phyloP scores from a whole-genome alignment of 306 rosid species.

The Trifolium fragiferum region DNA sequence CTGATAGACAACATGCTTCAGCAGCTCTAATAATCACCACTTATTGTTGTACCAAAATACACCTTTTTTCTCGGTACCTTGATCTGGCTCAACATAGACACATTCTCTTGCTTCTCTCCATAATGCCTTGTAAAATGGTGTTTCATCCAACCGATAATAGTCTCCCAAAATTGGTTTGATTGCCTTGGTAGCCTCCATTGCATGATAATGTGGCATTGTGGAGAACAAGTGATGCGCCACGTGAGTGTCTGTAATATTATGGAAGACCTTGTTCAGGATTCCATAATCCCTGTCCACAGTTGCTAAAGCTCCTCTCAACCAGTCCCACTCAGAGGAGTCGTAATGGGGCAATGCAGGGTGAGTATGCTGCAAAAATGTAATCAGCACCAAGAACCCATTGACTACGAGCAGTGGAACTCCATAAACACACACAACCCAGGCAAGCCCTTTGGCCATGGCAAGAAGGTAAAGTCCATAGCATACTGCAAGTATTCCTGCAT shows the following conservation, averaged over 20 bases:
- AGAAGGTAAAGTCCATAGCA: constrained; percentile 64
- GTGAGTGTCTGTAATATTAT: constrained; percentile 93
- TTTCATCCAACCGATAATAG: constrained; percentile 74
- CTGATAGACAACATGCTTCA: constrained; percentile 26
- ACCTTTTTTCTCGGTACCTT: constrained; percentile 55
- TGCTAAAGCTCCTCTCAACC: constrained; percentile 93
- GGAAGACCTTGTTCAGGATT: constrained; percentile 88
- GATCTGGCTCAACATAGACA: constrained; percentile 80
- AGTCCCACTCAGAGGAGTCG: constrained; percentile 89
- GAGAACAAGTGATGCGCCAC: constrained; percentile 94
- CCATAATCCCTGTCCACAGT: constrained; percentile 94
- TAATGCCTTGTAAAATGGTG: constrained; percentile 71
- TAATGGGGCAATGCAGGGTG: constrained; percentile 91
- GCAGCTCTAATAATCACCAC: constrained; percentile 43
- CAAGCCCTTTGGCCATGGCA: constrained; percentile 66
- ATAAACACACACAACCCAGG: constrained; percentile 79
- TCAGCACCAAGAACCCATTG: constrained; percentile 82
- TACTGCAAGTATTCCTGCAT: constrained; percentile 69
- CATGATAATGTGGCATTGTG: constrained; percentile 95
- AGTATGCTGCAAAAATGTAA: constrained; percentile 94
- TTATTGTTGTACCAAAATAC: constrained; percentile 89
- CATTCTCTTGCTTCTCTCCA: constrained; percentile 92
- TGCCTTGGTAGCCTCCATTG: constrained; percentile 95
- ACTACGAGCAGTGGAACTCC: constrained; percentile 82
- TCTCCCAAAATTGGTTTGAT: constrained; percentile 90